Conservation (phyloP, 805 yeast species). For the Wickerhamomyces hampshirensis region DNA sequence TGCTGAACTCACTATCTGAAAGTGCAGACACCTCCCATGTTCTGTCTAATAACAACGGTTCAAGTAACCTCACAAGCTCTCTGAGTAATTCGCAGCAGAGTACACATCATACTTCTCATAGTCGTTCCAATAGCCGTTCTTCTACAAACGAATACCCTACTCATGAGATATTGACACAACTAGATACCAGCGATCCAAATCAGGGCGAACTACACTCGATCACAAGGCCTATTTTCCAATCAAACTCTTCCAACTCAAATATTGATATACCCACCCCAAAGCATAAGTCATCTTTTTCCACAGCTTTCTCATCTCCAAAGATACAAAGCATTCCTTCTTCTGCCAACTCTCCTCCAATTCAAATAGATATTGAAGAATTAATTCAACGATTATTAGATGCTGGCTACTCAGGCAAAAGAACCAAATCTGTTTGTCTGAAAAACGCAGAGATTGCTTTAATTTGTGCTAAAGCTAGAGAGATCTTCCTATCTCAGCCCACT, state of each 20-base stretch:
- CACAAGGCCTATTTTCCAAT: too few species aligned
- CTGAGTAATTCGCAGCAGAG: neutral
- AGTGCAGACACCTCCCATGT: slow-evolving; percentile 7
- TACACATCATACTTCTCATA: neutral
- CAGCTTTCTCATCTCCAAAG: slow-evolving; percentile 22
- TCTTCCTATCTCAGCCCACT: slow-evolving; percentile 86
- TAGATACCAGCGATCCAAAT: too few species aligned
- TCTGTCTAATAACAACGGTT: slow-evolving; percentile 2
- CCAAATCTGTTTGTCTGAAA: slow-evolving; percentile 83
- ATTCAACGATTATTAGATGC: slow-evolving; percentile 92
- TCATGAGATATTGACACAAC: neutral
- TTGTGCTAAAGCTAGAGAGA: slow-evolving; percentile 84
- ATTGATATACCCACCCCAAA: slow-evolving; percentile 25
- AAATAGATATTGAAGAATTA: slow-evolving; percentile 71
- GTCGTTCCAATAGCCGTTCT: slow-evolving; percentile 1
- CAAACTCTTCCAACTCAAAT: neutral
- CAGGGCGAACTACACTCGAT: too few species aligned
- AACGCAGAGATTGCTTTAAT: slow-evolving; percentile 84
- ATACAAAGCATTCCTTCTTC: slow-evolving; percentile 20
- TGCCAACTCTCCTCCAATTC: slow-evolving; percentile 8
- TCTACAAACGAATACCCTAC: neutral
- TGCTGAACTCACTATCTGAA: slow-evolving; percentile 11
- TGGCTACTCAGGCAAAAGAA: slow-evolving; percentile 92
- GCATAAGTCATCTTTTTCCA: slow-evolving; percentile 21
- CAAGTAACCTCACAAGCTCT: neutral